Percentiles rank a stretch among this genome's conserved stretches.
These are phyloP conservation scores for Diacronema lutheri DNA, from an alignment of 78 protist genomes.

Conservation along the genomic window DNA sequence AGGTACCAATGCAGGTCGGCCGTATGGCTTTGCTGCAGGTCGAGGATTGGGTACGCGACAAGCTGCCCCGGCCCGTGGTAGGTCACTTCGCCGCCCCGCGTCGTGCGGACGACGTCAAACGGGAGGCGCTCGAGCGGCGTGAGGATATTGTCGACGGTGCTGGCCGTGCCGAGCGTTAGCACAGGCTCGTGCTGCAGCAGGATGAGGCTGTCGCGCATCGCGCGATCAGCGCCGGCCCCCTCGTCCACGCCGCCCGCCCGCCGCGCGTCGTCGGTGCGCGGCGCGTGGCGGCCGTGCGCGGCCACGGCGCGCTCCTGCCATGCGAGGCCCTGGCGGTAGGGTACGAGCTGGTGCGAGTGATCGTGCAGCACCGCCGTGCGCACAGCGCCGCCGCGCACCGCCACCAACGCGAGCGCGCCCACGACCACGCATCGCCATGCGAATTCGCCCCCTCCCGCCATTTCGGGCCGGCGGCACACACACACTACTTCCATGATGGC, in stretches of 20 bases:
- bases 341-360: background rate
- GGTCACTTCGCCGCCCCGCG: constrained; percentile 34
- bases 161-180: constrained; percentile 8
- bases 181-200: constrained; percentile 8
- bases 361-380: background rate
- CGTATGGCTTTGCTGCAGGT: background rate
- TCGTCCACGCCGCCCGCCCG: background rate
- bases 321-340: background rate
- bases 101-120: background rate
- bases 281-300: no score
- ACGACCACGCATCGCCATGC: no score
- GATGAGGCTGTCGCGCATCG: background rate
- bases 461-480: no score
- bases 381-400: no score
- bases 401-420: no score
- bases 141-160: background rate
- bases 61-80: constrained; percentile 37
- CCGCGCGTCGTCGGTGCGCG: background rate
- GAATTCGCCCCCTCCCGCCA: no score
- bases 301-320: background rate
- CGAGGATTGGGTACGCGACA: constrained; percentile 11
- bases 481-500: no score
- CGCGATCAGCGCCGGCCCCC: no score
- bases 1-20: constrained; percentile 24
- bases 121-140: background rate